These are phyloP conservation scores for Adansonia madagascariensis DNA, from an alignment of 441 rosid genomes.

Conservation along the genomic window DNA sequence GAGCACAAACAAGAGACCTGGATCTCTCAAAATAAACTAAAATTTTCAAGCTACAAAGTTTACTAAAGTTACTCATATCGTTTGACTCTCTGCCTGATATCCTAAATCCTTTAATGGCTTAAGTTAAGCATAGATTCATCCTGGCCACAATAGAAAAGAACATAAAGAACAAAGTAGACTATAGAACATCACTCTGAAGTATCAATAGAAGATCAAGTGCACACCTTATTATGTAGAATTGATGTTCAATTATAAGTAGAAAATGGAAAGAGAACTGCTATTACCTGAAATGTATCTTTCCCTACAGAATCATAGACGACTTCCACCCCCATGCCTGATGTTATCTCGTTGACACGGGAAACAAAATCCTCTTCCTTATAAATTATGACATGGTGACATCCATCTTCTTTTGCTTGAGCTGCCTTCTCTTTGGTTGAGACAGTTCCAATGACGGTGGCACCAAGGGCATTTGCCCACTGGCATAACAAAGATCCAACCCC, in stretches of 20 bases:
- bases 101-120: neutral
- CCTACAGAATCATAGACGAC: constrained; percentile 94
- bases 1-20: neutral
- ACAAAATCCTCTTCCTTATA: constrained; percentile 81
- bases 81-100: neutral
- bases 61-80: neutral
- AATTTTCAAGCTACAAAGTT: neutral
- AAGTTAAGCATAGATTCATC: neutral
- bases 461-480: constrained; percentile 92
- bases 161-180: constrained; percentile 1
- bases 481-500: constrained; percentile 91
- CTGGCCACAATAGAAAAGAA: neutral
- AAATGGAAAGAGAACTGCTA: neutral
- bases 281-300: constrained; percentile 84
- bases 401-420: constrained; percentile 85
- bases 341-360: constrained; percentile 69
- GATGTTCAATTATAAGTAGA: neutral
- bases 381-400: constrained; percentile 81
- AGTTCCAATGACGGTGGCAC: constrained; percentile 85
- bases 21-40: neutral
- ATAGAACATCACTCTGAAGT: constrained; percentile 1
- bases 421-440: constrained; percentile 88
- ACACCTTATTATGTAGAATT: neutral
- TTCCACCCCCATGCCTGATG: constrained; percentile 78
- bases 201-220: constrained; percentile 10